Percentiles rank a stretch among this genome's conserved stretches.
Evolutionary conservation across 192 early-diverging fungal genomes (phyloP).

Genomic region (Coemansia sp.): DNA sequence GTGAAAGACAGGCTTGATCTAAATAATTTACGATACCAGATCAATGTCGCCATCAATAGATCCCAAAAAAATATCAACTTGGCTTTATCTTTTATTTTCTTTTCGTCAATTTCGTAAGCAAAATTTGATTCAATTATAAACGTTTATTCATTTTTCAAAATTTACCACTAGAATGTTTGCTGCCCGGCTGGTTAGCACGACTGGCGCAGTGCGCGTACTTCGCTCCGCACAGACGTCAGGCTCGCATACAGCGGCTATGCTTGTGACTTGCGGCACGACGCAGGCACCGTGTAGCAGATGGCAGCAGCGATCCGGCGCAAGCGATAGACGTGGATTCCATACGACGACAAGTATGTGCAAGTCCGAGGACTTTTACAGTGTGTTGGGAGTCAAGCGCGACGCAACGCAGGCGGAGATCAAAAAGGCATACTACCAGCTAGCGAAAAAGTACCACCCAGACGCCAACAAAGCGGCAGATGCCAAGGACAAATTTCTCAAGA

Average conservation of each 20-base stretch:
- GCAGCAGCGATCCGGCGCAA: not conserved
- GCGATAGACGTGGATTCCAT: slow-evolving; percentile 31
- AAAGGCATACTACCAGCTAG: slow-evolving; percentile 94
- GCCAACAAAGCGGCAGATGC: slow-evolving; percentile 91
- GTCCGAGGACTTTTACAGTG: slow-evolving; percentile 80
- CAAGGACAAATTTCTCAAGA: slow-evolving; percentile 96
- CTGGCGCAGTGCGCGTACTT: slow-evolving; percentile 2
- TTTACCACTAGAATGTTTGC: slow-evolving; percentile 14
- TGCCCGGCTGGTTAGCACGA: slow-evolving; percentile 7
- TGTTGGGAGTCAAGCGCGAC: slow-evolving; percentile 78
- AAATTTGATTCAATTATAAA: not conserved
- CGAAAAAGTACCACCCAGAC: slow-evolving; percentile 97
- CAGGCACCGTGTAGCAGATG: not conserved
- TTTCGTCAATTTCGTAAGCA: slow-evolving; percentile 1
- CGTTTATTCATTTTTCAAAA: not conserved
- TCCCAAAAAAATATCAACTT: no score
- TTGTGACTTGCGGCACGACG: not conserved
- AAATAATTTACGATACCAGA: not conserved
- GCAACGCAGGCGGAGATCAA: slow-evolving; percentile 89
- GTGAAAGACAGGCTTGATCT: not conserved
- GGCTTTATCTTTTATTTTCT: not conserved
- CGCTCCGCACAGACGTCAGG: not conserved
- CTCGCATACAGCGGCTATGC: not conserved
- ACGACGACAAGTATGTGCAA: slow-evolving; percentile 9
- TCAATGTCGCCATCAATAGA: no score